Base-by-base conservation (phyloP, 306 rosid genomes). In the Quercus suber region DNA sequence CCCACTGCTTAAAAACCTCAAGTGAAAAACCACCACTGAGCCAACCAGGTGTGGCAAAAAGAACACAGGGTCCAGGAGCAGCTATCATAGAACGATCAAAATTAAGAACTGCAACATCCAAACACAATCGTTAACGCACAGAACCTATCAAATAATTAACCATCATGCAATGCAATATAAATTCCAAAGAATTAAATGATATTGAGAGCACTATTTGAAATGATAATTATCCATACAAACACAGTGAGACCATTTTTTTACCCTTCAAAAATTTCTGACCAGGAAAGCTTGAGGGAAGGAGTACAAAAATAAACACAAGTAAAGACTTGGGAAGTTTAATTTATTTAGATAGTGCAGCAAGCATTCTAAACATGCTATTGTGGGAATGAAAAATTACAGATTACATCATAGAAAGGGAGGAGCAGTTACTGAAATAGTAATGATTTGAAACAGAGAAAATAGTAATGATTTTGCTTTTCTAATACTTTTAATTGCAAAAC, bases 31-130 rank as follows among this genome's bases (percentile, higher is more conserved):
- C 99, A 55, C 97, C 94, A 82, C 85, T 83, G 76, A 94, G 81
- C 99, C 90, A 92, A 86, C 97, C 97, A 60, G 99, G 99, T n/a
- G 97, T 91, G 73, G 99, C 97, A 59, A 94, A 94, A 82, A 94
- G 97, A 86, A 92, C 97, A 86, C 99, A 94, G 73, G 99, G 94
- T 80, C 99, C 99, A 85, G 95, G 90, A 71, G 89, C 89, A 77
- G 91, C 80, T 20, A 92, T 80, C 97, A 92, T 89, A 56, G 97
- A 91, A 56, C 95, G 86, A 11, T 94, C 97, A 77, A 91, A 94
- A n/a, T 86, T 82, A 77, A 84, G 90, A 82, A 91, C 97, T 94
- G 89, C 81, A 82, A 69, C 67, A 92, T 73, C 80, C 78, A 87
- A 81, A 81, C 71, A 81, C 83, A 69, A 71, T 27, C 69, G 77